A percentile compares a stretch with the other conserved stretches of the same genome.
Conservation (phyloP, 495 filamentous ascomycete genomes). For the Cenococcum geophilum region DNA sequence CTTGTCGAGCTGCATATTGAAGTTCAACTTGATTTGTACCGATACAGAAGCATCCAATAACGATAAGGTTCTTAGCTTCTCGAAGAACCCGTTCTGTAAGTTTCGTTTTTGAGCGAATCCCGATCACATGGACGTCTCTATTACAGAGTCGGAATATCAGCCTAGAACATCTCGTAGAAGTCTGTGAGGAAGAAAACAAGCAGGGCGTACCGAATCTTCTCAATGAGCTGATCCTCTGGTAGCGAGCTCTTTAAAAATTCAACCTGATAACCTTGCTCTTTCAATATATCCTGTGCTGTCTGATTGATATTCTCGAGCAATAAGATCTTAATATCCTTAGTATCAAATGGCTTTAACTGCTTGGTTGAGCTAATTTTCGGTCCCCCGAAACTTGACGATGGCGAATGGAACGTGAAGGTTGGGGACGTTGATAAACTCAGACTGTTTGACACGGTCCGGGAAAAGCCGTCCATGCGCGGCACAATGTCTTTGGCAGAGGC, state of each 20-base stretch:
- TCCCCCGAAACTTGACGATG: constrained; percentile 31
- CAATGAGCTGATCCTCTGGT: constrained; percentile 86
- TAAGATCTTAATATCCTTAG: constrained; percentile 91
- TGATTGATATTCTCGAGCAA: constrained; percentile 94
- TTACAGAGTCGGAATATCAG: no score
- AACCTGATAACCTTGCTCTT: constrained; percentile 88
- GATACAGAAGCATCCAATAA: constrained; percentile 98
- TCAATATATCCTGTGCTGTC: constrained; percentile 76
- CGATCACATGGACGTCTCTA: constrained; percentile 94
- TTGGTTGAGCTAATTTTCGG: constrained; percentile 46
- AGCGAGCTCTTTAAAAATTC: constrained; percentile 84
- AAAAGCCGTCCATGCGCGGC: background rate
- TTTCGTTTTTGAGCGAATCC: constrained; percentile 96
- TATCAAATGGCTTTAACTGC: constrained; percentile 90
- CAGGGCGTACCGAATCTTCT: constrained; percentile 60
- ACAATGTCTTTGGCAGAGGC: constrained; percentile 1
- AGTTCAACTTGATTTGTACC: constrained; percentile 98
- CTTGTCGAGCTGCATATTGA: constrained; percentile 80
- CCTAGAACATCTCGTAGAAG: no score
- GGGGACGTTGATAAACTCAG: constrained; percentile 46
- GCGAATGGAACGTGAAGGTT: constrained; percentile 53
- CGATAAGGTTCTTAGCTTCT: constrained; percentile 88
- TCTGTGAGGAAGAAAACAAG: no score
- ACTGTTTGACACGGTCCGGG: constrained; percentile 3
- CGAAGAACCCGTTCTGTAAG: constrained; percentile 77